Evolutionary conservation across 306 rosid genomes (phyloP).

Genomic region (Sechiopsis laciniata): DNA sequence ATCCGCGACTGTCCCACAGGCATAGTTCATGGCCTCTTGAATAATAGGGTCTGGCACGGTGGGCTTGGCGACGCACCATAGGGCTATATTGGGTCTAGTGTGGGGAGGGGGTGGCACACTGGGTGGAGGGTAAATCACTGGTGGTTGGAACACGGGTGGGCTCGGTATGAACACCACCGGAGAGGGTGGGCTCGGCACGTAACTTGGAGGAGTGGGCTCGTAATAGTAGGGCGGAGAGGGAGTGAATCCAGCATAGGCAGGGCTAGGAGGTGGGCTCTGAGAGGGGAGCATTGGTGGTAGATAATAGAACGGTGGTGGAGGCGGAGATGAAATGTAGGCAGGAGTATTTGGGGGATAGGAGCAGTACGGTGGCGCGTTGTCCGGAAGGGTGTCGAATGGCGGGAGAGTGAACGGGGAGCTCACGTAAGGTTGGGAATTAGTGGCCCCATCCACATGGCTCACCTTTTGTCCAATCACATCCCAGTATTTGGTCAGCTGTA

Average conservation of each 20-base stretch:
- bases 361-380: conserved; percentile 56
- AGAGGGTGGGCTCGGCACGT: too few species aligned
- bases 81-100: conserved; percentile 32
- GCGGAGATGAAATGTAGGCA: conserved; percentile 15
- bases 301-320: conserved; percentile 31
- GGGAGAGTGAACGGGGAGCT: conserved; percentile 68
- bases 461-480: conserved; percentile 31
- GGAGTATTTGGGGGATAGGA: conserved; percentile 31
- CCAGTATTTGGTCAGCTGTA: conserved; percentile 40
- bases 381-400: conserved; percentile 65
- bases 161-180: conserved; percentile 30
- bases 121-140: conserved; percentile 78
- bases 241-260: conserved; percentile 10
- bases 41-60: conserved; percentile 91
- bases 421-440: conserved; percentile 52
- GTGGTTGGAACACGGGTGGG: conserved; percentile 67
- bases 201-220: too few species aligned
- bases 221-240: conserved; percentile 14
- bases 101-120: conserved; percentile 50
- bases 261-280: conserved; percentile 45
- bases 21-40: conserved; percentile 90
- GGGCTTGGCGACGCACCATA: conserved; percentile 97
- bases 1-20: conserved; percentile 84
- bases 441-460: conserved; percentile 18
- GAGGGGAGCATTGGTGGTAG: conserved; percentile 33